Conservation (phyloP, 2,329 filamentous ascomycete species). For the Talaromyces sp. region DNA sequence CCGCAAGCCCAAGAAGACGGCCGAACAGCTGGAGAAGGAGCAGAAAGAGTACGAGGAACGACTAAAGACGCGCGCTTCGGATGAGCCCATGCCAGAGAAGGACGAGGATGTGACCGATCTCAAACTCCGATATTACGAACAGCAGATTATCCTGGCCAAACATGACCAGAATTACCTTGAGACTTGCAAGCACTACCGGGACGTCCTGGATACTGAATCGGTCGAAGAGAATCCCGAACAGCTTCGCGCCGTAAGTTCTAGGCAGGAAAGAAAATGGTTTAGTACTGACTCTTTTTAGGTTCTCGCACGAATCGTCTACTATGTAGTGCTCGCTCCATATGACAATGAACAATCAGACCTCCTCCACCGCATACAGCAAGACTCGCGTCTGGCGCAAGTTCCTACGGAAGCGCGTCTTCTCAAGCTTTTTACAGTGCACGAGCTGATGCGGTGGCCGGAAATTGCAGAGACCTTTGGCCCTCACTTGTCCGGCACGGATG, state of each 20-base stretch:
- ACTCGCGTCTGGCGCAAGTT: conserved; percentile 73
- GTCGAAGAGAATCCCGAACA: conserved; percentile 86
- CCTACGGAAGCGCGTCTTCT: conserved; percentile 77
- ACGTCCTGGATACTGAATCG: conserved; percentile 92
- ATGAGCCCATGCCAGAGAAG: conserved; percentile 68
- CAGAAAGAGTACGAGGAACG: conserved; percentile 72
- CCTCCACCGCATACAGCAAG: conserved; percentile 83
- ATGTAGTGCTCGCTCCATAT: conserved; percentile 90
- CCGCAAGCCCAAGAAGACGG: conserved; percentile 83
- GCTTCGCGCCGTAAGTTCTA: conserved; percentile 67
- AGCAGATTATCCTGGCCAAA: conserved; percentile 92
- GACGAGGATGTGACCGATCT: conserved; percentile 91
- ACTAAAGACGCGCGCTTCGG: conserved; percentile 71
- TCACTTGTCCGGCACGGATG: conserved; percentile 81
- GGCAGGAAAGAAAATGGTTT: not conserved
- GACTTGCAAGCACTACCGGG: conserved; percentile 95
- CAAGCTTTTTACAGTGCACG: conserved; percentile 89
- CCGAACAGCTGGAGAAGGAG: conserved; percentile 86
- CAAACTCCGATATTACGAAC: conserved; percentile 94
- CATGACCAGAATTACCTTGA: conserved; percentile 97
- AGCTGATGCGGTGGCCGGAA: conserved; percentile 97
- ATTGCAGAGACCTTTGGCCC: conserved; percentile 84
- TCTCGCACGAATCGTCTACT: conserved; percentile 94
- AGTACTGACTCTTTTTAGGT: conserved; percentile 49
- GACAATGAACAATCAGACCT: conserved; percentile 99